A percentile compares a stretch with the other conserved stretches of the same genome.
phyloP scores from a whole-genome alignment of 2,329 filamentous ascomycete species.

The Pestalotiopsis sp. region DNA sequence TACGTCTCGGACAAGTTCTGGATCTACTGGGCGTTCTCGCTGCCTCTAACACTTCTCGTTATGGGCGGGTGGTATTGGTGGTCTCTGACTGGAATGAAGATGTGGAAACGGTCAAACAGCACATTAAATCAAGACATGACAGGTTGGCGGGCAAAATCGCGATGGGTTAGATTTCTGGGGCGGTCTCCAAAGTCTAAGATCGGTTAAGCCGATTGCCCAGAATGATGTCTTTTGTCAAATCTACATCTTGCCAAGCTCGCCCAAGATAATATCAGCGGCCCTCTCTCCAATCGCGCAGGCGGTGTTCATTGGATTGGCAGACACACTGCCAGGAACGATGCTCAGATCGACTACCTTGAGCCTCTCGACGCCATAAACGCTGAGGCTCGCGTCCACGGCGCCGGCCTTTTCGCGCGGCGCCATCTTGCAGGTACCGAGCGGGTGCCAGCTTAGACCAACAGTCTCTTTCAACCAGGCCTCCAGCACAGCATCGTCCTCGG shows the following conservation, averaged over 20 bases:
- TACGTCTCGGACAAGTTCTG: neutral
- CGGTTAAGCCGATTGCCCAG: no score
- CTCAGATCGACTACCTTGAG: conserved; percentile 38
- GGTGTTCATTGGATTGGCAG: conserved; percentile 46
- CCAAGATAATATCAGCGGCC: conserved; percentile 37
- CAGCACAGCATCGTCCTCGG: conserved; percentile 45
- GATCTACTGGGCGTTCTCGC: neutral
- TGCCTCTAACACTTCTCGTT: neutral
- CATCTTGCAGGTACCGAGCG: conserved; percentile 40
- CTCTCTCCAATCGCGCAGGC: conserved; percentile 49
- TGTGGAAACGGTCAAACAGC: neutral
- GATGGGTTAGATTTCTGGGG: neutral
- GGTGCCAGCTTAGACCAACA: conserved; percentile 39
- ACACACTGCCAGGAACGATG: conserved; percentile 31
- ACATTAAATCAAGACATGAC: neutral
- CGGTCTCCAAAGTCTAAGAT: neutral
- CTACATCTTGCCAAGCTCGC: conserved; percentile 26
- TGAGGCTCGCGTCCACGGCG: conserved; percentile 37
- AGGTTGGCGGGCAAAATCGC: neutral
- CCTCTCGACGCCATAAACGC: conserved; percentile 37
- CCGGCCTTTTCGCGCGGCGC: conserved; percentile 33
- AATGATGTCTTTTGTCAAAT: neutral
- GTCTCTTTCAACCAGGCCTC: conserved; percentile 36
- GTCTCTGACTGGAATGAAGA: neutral
- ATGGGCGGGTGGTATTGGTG: neutral